phyloP scores from a whole-genome alignment of 441 rosid species.

The Gossypium schwendimanii region DNA sequence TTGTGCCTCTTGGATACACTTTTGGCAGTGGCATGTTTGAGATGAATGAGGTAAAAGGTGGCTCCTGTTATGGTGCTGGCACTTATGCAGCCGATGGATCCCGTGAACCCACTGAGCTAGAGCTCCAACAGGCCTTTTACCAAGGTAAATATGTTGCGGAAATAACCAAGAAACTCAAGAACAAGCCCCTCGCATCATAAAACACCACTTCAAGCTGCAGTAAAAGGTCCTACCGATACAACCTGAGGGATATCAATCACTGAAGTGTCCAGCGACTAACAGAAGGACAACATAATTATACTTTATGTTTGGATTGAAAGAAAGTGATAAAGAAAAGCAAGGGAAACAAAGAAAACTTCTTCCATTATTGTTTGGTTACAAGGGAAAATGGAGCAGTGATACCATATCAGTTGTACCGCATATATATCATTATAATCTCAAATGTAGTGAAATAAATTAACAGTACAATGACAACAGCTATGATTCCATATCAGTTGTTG shows the following conservation, averaged over 20 bases:
- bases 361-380: background rate
- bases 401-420: too few relatives aligned
- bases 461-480: background rate
- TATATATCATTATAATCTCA: too few relatives aligned
- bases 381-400: too few relatives aligned
- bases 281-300: background rate
- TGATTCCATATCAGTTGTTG: background rate
- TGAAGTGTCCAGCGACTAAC: background rate
- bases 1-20: constrained; percentile 79
- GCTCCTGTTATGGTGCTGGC: constrained; percentile 79
- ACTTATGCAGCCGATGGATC: constrained; percentile 79
- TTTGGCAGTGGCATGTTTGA: constrained; percentile 73
- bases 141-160: constrained; percentile 74
- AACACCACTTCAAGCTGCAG: background rate
- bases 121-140: constrained; percentile 70
- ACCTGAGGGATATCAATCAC: background rate
- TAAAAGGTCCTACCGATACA: background rate
- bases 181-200: constrained; percentile 3
- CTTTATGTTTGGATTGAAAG: background rate
- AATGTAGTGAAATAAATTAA: too few relatives aligned
- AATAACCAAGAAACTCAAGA: constrained; percentile 60
- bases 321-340: background rate
- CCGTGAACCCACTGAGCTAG: constrained; percentile 68
- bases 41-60: constrained; percentile 81
- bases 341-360: background rate